Conservation (phyloP, 2,329 filamentous ascomycete species). For the Microcyclosporella mali region DNA sequence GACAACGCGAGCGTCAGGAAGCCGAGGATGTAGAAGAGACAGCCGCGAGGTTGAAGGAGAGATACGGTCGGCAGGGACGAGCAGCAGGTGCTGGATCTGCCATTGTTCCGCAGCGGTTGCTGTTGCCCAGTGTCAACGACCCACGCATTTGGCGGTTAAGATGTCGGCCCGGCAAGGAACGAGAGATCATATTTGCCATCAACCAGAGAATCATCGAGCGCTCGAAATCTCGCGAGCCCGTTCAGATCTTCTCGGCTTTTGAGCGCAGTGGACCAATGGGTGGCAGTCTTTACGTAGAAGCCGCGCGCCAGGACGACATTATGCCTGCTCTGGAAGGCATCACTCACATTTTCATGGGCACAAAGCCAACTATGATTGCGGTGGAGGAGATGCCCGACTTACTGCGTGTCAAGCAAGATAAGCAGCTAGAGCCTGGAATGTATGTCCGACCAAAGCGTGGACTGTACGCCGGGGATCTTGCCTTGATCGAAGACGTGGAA, state of each 20-base stretch:
- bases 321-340: constrained; percentile 75
- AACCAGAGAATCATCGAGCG: constrained; percentile 84
- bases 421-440: constrained; percentile 74
- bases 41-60: constrained; percentile 76
- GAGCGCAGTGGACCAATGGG: constrained; percentile 74
- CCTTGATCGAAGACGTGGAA: constrained; percentile 85
- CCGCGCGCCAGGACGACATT: constrained; percentile 79
- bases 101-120: constrained; percentile 74
- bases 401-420: constrained; percentile 81
- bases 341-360: constrained; percentile 81
- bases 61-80: constrained; percentile 71
- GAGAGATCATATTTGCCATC: constrained; percentile 80
- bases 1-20: constrained; percentile 77
- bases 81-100: constrained; percentile 63
- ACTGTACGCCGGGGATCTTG: constrained; percentile 83
- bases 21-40: constrained; percentile 92
- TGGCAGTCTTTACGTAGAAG: constrained; percentile 93
- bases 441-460: constrained; percentile 75
- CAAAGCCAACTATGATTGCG: constrained; percentile 79
- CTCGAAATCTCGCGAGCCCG: constrained; percentile 67
- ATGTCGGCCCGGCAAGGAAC: constrained; percentile 92
- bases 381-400: constrained; percentile 98
- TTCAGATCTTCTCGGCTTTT: constrained; percentile 84
- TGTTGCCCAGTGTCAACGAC: constrained; percentile 89
- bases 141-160: constrained; percentile 92